phyloP scores from a whole-genome alignment of 768 basidiomycete genomes.

The Pulveroboletus sp. region DNA sequence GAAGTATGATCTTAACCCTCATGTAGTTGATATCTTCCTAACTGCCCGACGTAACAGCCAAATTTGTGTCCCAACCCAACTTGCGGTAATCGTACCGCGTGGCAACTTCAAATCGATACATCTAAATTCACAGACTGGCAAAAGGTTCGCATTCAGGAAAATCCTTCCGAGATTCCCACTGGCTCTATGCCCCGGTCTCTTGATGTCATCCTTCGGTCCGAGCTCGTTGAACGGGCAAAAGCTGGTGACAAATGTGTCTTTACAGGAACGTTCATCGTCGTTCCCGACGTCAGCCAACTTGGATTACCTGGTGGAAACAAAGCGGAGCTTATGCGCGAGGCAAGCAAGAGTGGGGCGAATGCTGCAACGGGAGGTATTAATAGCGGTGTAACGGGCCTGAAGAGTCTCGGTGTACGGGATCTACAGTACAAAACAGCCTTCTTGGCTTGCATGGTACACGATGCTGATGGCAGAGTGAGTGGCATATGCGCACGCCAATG shows the following conservation, averaged over 20 bases:
- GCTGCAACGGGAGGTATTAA: slow-evolving; percentile 59
- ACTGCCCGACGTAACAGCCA: slow-evolving; percentile 48
- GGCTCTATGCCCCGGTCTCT: slow-evolving; percentile 97
- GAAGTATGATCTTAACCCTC: slow-evolving; percentile 50
- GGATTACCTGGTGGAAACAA: slow-evolving; percentile 92
- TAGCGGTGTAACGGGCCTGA: slow-evolving; percentile 88
- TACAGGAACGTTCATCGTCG: slow-evolving; percentile 96
- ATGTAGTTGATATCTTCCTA: slow-evolving; percentile 4
- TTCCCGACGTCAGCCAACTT: slow-evolving; percentile 95
- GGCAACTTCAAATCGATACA: slow-evolving; percentile 93
- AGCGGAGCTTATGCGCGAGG: slow-evolving; percentile 85
- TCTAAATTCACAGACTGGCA: slow-evolving; percentile 99
- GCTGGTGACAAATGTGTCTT: slow-evolving; percentile 99
- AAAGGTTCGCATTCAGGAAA: slow-evolving; percentile 98
- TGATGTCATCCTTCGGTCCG: slow-evolving; percentile 91
- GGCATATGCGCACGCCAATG: background rate
- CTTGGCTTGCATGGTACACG: slow-evolving; percentile 94
- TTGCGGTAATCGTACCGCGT: slow-evolving; percentile 84
- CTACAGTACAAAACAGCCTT: slow-evolving; percentile 99
- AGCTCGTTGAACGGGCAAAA: slow-evolving; percentile 97
- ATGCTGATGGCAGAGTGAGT: slow-evolving; percentile 82
- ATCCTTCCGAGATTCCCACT: slow-evolving; percentile 96
- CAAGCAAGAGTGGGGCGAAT: slow-evolving; percentile 58
- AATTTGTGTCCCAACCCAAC: slow-evolving; percentile 90
- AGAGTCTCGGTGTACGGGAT: slow-evolving; percentile 91